Conservation (phyloP, 441 rosid genomes). For the Gossypium schwendimanii region DNA sequence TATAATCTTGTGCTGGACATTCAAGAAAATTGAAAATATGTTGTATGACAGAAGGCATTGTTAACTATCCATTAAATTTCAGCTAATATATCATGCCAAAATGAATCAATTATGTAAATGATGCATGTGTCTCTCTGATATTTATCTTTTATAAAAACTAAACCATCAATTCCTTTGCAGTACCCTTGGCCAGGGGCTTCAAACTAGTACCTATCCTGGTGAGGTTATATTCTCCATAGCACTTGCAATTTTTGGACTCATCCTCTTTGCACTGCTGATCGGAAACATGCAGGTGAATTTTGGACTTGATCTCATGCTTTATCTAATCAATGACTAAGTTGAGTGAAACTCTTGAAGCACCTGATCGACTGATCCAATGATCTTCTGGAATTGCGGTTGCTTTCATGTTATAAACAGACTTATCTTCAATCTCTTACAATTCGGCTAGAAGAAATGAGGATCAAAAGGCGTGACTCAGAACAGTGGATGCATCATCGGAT, state of each 20-base stretch:
- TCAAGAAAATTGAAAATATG: no score
- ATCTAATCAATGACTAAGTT: neutral
- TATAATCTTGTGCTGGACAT: no score
- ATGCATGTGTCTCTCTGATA: neutral
- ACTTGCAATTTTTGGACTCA: constrained; percentile 81
- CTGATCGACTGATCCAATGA: neutral
- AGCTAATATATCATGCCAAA: neutral
- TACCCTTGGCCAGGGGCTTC: constrained; percentile 96
- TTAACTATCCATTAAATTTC: no score
- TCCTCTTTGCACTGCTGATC: constrained; percentile 91
- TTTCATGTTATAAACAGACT: constrained; percentile 46
- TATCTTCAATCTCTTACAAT: constrained; percentile 92
- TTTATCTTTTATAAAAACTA: neutral
- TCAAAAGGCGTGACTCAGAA: constrained; percentile 95
- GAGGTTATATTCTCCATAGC: constrained; percentile 85
- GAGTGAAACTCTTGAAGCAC: neutral
- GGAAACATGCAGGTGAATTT: constrained; percentile 95
- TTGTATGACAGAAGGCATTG: no score
- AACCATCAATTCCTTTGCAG: constrained; percentile 29
- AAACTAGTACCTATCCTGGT: constrained; percentile 82
- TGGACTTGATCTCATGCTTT: neutral
- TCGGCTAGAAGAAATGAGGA: constrained; percentile 94
- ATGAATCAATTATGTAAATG: neutral
- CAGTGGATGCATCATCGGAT: constrained; percentile 98
- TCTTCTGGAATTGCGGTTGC: constrained; percentile 1